A percentile compares a stretch with the other conserved stretches of the same genome.
Evolutionary conservation across 2,329 filamentous ascomycete genomes (phyloP).

Genomic region (Thermomyces lanuginosus): DNA sequence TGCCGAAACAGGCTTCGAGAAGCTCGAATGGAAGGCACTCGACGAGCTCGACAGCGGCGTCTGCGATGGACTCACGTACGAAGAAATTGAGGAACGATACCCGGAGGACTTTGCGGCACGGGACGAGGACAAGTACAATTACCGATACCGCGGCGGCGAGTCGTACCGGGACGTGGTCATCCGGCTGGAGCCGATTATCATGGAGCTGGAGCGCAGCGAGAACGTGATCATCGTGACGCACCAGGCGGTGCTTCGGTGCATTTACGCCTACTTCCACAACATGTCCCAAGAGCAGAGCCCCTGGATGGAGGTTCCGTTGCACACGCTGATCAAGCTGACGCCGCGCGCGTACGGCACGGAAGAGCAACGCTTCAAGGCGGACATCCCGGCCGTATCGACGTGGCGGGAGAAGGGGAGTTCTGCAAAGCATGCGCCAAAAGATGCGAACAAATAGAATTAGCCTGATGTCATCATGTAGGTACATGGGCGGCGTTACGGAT

Average conservation of each 20-base stretch:
- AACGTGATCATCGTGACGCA: slow-evolving; percentile 97
- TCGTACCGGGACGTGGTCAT: slow-evolving; percentile 95
- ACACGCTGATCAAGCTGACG: slow-evolving; percentile 91
- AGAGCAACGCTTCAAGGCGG: slow-evolving; percentile 70
- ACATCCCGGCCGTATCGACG: slow-evolving; percentile 90
- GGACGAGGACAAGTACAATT: slow-evolving; percentile 99
- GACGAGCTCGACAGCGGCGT: slow-evolving; percentile 94
- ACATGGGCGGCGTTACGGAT: too few species aligned
- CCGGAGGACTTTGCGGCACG: slow-evolving; percentile 91
- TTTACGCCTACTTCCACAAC: slow-evolving; percentile 99
- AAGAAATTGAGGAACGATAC: slow-evolving; percentile 78
- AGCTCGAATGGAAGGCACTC: slow-evolving; percentile 95
- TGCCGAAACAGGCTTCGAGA: slow-evolving; percentile 55
- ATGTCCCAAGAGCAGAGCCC: slow-evolving; percentile 81
- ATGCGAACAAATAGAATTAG: slow-evolving; percentile 10
- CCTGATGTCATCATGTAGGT: too few species aligned
- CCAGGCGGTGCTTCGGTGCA: slow-evolving; percentile 89
- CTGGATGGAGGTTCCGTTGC: slow-evolving; percentile 96
- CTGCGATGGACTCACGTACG: slow-evolving; percentile 91
- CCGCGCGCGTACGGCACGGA: slow-evolving; percentile 87
- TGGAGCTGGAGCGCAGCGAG: slow-evolving; percentile 91
- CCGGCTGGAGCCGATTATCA: slow-evolving; percentile 94
- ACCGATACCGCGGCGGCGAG: slow-evolving; percentile 92
- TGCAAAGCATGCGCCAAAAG: slow-evolving; percentile 57
- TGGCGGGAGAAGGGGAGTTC: slow-evolving; percentile 89